phyloP scores from a whole-genome alignment of 1,284 basidiomycete species.

The Boletus calvinii region DNA sequence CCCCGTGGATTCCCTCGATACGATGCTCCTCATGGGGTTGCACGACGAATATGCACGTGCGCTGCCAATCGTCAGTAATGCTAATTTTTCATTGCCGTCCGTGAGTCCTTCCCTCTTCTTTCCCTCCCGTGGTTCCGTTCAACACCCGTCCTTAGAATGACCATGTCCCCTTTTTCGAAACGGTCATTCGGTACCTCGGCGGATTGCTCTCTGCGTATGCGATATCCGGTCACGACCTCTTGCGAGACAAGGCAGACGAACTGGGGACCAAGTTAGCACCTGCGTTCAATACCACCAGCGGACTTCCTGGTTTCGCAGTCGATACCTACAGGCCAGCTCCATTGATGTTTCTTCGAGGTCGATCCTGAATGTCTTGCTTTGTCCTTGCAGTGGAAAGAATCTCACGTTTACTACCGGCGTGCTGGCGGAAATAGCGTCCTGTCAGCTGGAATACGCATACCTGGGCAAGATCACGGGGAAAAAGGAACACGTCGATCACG shows the following conservation, averaged over 20 bases:
- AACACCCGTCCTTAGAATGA: constrained; percentile 24
- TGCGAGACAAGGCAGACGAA: constrained; percentile 53
- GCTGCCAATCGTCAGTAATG: constrained; percentile 60
- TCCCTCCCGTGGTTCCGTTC: background rate
- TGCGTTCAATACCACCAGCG: constrained; percentile 48
- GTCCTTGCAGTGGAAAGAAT: constrained; percentile 1
- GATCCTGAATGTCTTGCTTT: background rate
- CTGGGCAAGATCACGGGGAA: constrained; percentile 57
- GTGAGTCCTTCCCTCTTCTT: constrained; percentile 19
- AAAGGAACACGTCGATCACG: constrained; percentile 45
- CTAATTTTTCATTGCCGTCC: constrained; percentile 56
- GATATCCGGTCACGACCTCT: constrained; percentile 49
- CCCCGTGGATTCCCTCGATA: constrained; percentile 81
- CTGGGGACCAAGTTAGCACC: constrained; percentile 51
- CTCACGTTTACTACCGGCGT: constrained; percentile 26
- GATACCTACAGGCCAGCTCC: constrained; percentile 44
- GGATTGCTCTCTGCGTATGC: constrained; percentile 83
- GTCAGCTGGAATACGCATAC: constrained; percentile 59
- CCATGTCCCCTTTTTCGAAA: constrained; percentile 74
- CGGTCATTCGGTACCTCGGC: constrained; percentile 83
- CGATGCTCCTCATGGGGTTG: constrained; percentile 84
- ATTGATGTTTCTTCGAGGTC: background rate
- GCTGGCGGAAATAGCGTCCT: constrained; percentile 54
- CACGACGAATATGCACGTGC: constrained; percentile 75
- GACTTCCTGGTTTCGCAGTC: constrained; percentile 49